Percentiles rank a stretch among this genome's conserved stretches.
These are phyloP conservation scores for Lactarius pseudohatsudake DNA, from an alignment of 768 basidiomycete genomes.

Conservation along the genomic window DNA sequence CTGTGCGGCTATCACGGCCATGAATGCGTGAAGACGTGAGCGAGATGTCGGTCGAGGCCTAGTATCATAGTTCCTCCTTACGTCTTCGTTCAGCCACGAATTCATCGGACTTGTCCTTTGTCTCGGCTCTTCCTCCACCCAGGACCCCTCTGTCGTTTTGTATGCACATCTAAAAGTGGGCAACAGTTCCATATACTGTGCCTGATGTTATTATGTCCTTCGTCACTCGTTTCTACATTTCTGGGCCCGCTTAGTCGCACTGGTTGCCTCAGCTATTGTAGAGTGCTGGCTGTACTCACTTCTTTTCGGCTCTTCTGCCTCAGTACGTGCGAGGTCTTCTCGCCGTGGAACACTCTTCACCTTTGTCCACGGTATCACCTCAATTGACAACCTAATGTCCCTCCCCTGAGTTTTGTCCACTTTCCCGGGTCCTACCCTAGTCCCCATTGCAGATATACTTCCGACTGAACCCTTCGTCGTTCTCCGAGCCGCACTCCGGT, in stretches of 20 bases:
- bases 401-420: constrained; percentile 30
- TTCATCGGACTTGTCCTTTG: constrained; percentile 66
- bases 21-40: constrained; percentile 46
- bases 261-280: constrained; percentile 55
- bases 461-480: constrained; percentile 81
- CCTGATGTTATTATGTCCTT: background rate
- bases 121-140: constrained; percentile 59
- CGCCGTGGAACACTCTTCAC: constrained; percentile 73
- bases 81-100: constrained; percentile 51
- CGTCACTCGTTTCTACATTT: background rate
- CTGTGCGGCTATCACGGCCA: constrained; percentile 74
- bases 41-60: constrained; percentile 46
- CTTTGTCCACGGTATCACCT: constrained; percentile 39
- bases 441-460: constrained; percentile 75
- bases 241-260: background rate
- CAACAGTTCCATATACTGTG: constrained; percentile 41
- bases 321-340: constrained; percentile 78
- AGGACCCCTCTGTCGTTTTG: constrained; percentile 43
- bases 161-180: constrained; percentile 67
- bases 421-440: constrained; percentile 61
- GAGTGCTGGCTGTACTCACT: constrained; percentile 48
- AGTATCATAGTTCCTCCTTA: constrained; percentile 10
- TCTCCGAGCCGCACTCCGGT: constrained; percentile 63
- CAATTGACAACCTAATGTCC: constrained; percentile 16
- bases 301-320: constrained; percentile 74